phyloP scores from a whole-genome alignment of 1,139 yeast species.

The Pichia sp. region DNA sequence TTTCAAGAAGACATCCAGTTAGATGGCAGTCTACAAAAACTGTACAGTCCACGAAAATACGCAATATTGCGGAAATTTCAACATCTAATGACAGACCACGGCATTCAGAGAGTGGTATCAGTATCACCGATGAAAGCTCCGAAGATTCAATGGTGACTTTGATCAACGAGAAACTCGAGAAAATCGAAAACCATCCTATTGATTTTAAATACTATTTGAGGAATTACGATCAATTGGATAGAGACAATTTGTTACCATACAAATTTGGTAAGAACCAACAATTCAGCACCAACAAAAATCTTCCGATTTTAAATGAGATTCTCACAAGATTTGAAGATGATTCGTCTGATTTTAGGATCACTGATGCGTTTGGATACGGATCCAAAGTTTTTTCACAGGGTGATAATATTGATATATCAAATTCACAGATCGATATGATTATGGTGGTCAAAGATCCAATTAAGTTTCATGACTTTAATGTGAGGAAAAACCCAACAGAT shows the following conservation, averaged over 20 bases:
- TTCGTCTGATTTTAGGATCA: constrained; percentile 25
- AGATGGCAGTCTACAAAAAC: too few species aligned
- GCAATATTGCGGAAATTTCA: too few species aligned
- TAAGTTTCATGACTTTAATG: constrained; percentile 69
- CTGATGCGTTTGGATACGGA: constrained; percentile 85
- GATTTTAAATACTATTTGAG: constrained; percentile 31
- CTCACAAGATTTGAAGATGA: constrained; percentile 40
- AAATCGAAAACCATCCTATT: constrained; percentile 25
- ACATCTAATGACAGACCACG: too few species aligned
- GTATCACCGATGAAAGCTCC: too few species aligned
- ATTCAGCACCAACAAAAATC: neutral
- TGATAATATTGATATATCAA: constrained; percentile 30
- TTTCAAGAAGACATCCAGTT: too few species aligned
- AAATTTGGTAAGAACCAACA: constrained; percentile 54
- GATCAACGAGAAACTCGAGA: constrained; percentile 20
- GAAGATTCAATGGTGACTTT: too few species aligned
- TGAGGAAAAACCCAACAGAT: constrained; percentile 59
- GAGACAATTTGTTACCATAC: constrained; percentile 41
- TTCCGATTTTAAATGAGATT: constrained; percentile 37
- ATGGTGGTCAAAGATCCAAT: constrained; percentile 69
- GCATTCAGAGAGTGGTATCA: too few species aligned
- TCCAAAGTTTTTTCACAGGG: constrained; percentile 91
- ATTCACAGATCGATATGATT: constrained; percentile 82
- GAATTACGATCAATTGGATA: constrained; percentile 22
- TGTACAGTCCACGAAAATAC: too few species aligned